These are phyloP conservation scores for Populus hybrid DNA, from an alignment of 441 rosid genomes.

Conservation along the genomic window DNA sequence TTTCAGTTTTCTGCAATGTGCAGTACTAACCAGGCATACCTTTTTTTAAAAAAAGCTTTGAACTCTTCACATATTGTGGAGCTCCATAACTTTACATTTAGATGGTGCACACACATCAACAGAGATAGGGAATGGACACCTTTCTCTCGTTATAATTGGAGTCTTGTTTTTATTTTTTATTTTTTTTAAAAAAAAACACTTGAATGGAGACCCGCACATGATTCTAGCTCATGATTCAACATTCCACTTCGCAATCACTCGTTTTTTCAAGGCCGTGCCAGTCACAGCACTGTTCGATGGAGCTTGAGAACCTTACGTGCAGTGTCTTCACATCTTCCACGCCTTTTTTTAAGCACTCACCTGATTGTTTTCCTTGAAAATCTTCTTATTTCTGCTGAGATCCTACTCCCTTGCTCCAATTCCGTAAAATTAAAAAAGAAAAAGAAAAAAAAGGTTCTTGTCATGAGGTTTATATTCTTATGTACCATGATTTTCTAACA, in stretches of 20 bases:
- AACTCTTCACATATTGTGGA: neutral
- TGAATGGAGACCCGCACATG: neutral
- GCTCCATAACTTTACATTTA: neutral
- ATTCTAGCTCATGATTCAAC: neutral
- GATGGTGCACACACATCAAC: neutral
- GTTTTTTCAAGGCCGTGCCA: neutral
- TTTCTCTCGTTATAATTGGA: neutral
- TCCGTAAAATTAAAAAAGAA: neutral
- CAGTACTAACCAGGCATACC: neutral
- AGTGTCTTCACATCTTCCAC: neutral
- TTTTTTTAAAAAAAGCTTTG: neutral
- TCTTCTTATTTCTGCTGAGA: neutral
- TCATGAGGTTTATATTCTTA: neutral
- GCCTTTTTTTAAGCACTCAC: neutral
- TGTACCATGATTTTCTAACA: neutral
- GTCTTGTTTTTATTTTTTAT: neutral
- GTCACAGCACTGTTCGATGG: neutral
- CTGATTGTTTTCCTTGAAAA: neutral
- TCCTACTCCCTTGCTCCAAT: neutral
- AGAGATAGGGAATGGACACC: neutral
- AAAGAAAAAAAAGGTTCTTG: neutral
- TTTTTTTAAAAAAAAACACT: neutral
- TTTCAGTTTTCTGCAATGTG: neutral
- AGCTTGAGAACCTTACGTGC: neutral
- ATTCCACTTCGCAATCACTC: neutral